phyloP scores from a whole-genome alignment of 2,329 filamentous ascomycete species.

The Penicillium sp. region DNA sequence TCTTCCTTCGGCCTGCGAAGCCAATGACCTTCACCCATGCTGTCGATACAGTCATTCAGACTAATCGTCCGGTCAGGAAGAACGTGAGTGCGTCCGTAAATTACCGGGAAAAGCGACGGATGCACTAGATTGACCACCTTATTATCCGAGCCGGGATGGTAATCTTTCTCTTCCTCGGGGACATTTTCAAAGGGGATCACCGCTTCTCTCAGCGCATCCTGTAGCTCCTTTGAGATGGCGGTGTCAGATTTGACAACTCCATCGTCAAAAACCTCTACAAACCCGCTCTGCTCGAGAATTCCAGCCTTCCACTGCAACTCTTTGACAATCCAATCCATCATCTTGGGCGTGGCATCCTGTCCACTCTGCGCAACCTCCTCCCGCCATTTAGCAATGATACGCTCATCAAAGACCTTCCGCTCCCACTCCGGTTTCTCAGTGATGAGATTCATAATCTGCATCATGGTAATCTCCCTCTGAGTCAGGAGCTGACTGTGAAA shows the following conservation, averaged over 20 bases:
- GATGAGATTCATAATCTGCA: conserved; percentile 47
- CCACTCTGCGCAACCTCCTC: conserved; percentile 29
- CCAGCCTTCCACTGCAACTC: conserved; percentile 57
- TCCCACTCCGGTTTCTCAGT: conserved; percentile 51
- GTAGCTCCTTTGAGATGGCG: conserved; percentile 47
- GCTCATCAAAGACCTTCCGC: conserved; percentile 42
- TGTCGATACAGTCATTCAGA: conserved; percentile 30
- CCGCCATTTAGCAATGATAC: conserved; percentile 40
- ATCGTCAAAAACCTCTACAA: conserved; percentile 51
- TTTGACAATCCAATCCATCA: conserved; percentile 47
- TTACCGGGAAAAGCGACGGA: conserved; percentile 55
- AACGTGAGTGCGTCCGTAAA: conserved; percentile 34
- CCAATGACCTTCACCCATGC: conserved; percentile 15
- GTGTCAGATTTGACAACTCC: conserved; percentile 59
- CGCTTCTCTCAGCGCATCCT: conserved; percentile 49
- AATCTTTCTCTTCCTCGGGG: conserved; percentile 60
- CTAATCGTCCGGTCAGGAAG: conserved; percentile 26
- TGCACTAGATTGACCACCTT: conserved; percentile 68
- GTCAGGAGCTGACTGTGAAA: neutral
- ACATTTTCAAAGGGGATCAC: conserved; percentile 59
- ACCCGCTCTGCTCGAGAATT: conserved; percentile 42
- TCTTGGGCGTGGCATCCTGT: conserved; percentile 36
- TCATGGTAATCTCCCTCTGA: conserved; percentile 43
- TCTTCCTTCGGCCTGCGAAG: neutral
- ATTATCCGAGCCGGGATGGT: conserved; percentile 62